Conservation (phyloP, 768 basidiomycete species). For the Termitomyces sp. region DNA sequence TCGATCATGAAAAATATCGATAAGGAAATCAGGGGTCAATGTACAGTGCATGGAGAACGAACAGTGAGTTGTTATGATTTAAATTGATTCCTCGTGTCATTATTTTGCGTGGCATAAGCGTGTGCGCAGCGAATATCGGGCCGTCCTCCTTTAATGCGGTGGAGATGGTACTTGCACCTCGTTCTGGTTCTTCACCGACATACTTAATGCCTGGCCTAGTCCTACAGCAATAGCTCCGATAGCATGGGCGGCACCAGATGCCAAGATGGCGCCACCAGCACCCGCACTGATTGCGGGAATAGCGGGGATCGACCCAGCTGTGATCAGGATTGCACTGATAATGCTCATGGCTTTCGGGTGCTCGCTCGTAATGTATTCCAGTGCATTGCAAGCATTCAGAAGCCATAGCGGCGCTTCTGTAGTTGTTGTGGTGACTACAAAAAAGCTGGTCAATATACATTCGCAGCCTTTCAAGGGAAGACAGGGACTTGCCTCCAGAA, state of each 20-base stretch:
- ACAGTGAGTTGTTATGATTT: not conserved
- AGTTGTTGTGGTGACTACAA: conserved; percentile 32
- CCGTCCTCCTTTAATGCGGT: conserved; percentile 1
- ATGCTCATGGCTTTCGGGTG: conserved; percentile 73
- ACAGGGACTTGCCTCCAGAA: conserved; percentile 13
- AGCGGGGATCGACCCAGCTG: conserved; percentile 68
- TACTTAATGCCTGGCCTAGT: conserved; percentile 46
- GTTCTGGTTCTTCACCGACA: conserved; percentile 25
- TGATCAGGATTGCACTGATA: conserved; percentile 73
- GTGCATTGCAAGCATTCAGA: conserved; percentile 68
- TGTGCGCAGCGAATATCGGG: not conserved
- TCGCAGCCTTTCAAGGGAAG: not conserved
- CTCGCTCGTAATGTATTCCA: conserved; percentile 69
- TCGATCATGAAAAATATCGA: not conserved
- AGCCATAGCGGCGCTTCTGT: conserved; percentile 70
- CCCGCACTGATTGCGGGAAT: conserved; percentile 66
- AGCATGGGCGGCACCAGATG: conserved; percentile 70
- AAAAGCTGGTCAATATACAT: not conserved
- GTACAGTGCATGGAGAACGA: conserved; percentile 6
- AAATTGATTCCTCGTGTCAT: not conserved
- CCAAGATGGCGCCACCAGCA: conserved; percentile 68
- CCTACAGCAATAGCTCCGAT: conserved; percentile 77
- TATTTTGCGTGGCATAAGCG: not conserved
- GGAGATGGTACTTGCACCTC: conserved; percentile 13
- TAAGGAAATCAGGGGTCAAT: not conserved